Percentiles rank a stretch among this genome's conserved stretches.
phyloP scores from a whole-genome alignment of 1,284 basidiomycete genomes.

The Cerioporus squamosus region DNA sequence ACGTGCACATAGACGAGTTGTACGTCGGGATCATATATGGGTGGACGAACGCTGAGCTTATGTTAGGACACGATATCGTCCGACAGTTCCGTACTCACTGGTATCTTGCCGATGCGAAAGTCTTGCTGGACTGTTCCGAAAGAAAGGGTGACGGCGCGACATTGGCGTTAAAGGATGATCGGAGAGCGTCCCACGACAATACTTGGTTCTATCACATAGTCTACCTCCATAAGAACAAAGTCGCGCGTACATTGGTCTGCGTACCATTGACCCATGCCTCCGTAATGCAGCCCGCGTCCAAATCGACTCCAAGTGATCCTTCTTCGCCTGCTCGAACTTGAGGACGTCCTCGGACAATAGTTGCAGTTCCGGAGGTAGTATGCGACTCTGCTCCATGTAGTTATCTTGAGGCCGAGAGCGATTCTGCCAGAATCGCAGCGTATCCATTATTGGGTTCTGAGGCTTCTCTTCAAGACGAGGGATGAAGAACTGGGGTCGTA shows the following conservation, averaged over 20 bases:
- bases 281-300: constrained; percentile 15
- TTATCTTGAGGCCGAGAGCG: not conserved
- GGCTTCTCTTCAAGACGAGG: constrained; percentile 65
- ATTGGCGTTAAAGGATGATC: constrained; percentile 35
- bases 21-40: constrained; percentile 40
- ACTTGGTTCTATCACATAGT: constrained; percentile 37
- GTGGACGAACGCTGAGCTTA: constrained; percentile 41
- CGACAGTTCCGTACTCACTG: constrained; percentile 46
- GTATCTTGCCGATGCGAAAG: constrained; percentile 57
- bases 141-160: constrained; percentile 55
- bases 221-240: not conserved
- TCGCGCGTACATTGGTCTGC: not conserved
- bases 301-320: not conserved
- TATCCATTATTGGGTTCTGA: constrained; percentile 76
- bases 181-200: constrained; percentile 65
- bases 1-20: constrained; percentile 48
- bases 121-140: constrained; percentile 59
- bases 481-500: constrained; percentile 55
- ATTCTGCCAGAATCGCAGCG: constrained; percentile 41
- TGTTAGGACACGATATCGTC: not conserved
- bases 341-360: constrained; percentile 15
- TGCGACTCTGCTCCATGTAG: not conserved
- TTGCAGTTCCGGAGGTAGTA: constrained; percentile 14
- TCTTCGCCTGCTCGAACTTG: not conserved
- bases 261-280: constrained; percentile 15